Evolutionary conservation across 192 early-diverging fungal species (phyloP).

Genomic region (Chytriomyces sp.): DNA sequence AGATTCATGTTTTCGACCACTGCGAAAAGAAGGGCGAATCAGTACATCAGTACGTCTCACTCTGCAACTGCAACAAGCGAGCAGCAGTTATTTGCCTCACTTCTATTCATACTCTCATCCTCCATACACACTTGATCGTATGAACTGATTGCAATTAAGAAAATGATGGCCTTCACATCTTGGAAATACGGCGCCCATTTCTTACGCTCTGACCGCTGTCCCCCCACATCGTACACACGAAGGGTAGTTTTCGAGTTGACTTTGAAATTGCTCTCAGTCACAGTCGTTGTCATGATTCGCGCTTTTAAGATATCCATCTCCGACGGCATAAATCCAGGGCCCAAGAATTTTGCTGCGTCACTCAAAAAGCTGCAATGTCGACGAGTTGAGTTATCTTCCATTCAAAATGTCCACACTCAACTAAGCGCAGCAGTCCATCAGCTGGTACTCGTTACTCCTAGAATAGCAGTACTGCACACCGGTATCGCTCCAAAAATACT

Average conservation of each 20-base stretch:
- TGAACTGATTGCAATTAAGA: slow-evolving; percentile 63
- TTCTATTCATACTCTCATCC: slow-evolving; percentile 60
- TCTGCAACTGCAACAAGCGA: slow-evolving; percentile 24
- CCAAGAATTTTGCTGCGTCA: slow-evolving; percentile 46
- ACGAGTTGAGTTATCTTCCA: background rate
- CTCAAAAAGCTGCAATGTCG: slow-evolving; percentile 6
- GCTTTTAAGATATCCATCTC: slow-evolving; percentile 70
- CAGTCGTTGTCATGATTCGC: slow-evolving; percentile 68
- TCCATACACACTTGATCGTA: slow-evolving; percentile 67
- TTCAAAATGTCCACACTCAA: background rate
- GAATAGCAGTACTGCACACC: slow-evolving; percentile 39
- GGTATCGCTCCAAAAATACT: slow-evolving; percentile 53
- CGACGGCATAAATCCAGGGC: slow-evolving; percentile 56
- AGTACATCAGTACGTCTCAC: slow-evolving; percentile 51
- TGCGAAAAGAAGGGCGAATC: slow-evolving; percentile 30
- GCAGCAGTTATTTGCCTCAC: slow-evolving; percentile 18
- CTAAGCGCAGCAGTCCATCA: slow-evolving; percentile 46
- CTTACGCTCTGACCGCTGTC: slow-evolving; percentile 54
- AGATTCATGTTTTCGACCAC: slow-evolving; percentile 52
- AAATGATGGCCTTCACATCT: slow-evolving; percentile 69
- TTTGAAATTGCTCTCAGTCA: slow-evolving; percentile 66
- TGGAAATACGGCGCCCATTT: slow-evolving; percentile 57
- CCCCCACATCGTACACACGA: slow-evolving; percentile 72
- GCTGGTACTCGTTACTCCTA: slow-evolving; percentile 42
- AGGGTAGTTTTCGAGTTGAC: slow-evolving; percentile 52